Percentiles rank a stretch among this genome's conserved stretches.
Conservation (phyloP, 2,329 filamentous ascomycete species). For the Zasmidium cellare region DNA sequence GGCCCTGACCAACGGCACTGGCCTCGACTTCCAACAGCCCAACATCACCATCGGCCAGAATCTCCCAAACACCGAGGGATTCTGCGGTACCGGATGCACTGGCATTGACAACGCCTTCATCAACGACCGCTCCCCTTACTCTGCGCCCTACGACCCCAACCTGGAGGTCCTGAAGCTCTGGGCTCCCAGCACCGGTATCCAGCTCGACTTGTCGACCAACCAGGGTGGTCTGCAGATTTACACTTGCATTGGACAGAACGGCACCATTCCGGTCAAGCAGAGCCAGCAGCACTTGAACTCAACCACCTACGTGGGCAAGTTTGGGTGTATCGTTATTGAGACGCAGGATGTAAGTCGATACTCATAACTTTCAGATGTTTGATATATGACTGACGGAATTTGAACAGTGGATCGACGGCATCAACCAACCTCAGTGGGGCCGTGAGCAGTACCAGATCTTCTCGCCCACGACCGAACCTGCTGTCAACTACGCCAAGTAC, state of each 20-base stretch:
- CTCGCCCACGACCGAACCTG: constrained; percentile 37
- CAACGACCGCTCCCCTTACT: constrained; percentile 27
- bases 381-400: constrained; percentile 1
- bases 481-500: constrained; percentile 25
- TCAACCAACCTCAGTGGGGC: constrained; percentile 92
- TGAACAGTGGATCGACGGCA: constrained; percentile 74
- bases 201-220: constrained; percentile 31
- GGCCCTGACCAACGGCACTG: constrained; percentile 40
- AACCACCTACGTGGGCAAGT: constrained; percentile 26
- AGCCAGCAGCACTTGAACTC: constrained; percentile 31
- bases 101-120: constrained; percentile 69
- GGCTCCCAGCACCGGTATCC: constrained; percentile 30
- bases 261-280: constrained; percentile 32
- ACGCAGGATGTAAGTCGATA: constrained; percentile 30
- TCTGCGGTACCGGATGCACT: constrained; percentile 75
- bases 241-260: constrained; percentile 33
- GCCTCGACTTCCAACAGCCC: constrained; percentile 30
- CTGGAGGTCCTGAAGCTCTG: constrained; percentile 28
- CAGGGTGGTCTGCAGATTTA: constrained; percentile 35
- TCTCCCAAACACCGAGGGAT: constrained; percentile 27
- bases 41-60: constrained; percentile 25
- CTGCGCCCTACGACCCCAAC: constrained; percentile 24
- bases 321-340: constrained; percentile 80
- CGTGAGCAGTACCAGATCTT: constrained; percentile 57
- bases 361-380: constrained; percentile 60